A percentile compares a stretch with the other conserved stretches of the same genome.
Conservation (phyloP, 2,329 filamentous ascomycete genomes). For the Fusarium sp. region DNA sequence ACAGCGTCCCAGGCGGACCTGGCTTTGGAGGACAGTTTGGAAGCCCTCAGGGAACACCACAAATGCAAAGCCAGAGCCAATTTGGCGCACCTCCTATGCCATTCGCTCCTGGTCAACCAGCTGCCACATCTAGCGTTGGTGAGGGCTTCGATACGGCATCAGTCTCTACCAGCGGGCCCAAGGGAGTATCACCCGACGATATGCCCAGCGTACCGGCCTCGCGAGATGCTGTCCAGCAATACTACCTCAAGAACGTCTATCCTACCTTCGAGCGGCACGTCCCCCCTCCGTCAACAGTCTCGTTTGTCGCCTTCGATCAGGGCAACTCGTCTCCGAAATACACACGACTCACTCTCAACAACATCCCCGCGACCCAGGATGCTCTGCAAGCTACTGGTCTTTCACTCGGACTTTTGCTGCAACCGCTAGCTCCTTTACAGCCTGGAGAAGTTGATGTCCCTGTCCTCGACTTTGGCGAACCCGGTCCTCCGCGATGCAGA, state of each 20-base stretch:
- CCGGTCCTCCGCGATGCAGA: slow-evolving; percentile 88
- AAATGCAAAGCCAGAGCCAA: slow-evolving; percentile 58
- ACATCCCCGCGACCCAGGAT: slow-evolving; percentile 85
- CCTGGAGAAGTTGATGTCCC: slow-evolving; percentile 88
- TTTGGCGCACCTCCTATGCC: slow-evolving; percentile 70
- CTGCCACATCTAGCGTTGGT: slow-evolving; percentile 42
- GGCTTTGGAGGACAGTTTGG: slow-evolving; percentile 58
- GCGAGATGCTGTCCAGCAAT: slow-evolving; percentile 82
- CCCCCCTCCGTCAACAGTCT: slow-evolving; percentile 86
- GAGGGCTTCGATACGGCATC: slow-evolving; percentile 48
- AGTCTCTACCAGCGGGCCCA: slow-evolving; percentile 53
- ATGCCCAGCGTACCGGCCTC: slow-evolving; percentile 90
- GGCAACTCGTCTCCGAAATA: slow-evolving; percentile 97
- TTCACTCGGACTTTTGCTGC: slow-evolving; percentile 86
- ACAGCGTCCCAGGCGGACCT: slow-evolving; percentile 46
- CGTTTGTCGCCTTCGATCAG: slow-evolving; percentile 94
- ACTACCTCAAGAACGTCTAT: slow-evolving; percentile 89
- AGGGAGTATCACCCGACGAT: slow-evolving; percentile 84
- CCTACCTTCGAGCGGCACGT: slow-evolving; percentile 95
- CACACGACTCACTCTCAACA: slow-evolving; percentile 90
- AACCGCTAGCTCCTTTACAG: slow-evolving; percentile 85
- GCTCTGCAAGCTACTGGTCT: slow-evolving; percentile 82
- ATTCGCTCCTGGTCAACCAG: slow-evolving; percentile 43
- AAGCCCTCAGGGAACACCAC: slow-evolving; percentile 57
- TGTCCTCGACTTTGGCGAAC: slow-evolving; percentile 93